These are phyloP conservation scores for Phenoliferia sp. DNA, from an alignment of 1,284 basidiomycete species.

Conservation along the genomic window DNA sequence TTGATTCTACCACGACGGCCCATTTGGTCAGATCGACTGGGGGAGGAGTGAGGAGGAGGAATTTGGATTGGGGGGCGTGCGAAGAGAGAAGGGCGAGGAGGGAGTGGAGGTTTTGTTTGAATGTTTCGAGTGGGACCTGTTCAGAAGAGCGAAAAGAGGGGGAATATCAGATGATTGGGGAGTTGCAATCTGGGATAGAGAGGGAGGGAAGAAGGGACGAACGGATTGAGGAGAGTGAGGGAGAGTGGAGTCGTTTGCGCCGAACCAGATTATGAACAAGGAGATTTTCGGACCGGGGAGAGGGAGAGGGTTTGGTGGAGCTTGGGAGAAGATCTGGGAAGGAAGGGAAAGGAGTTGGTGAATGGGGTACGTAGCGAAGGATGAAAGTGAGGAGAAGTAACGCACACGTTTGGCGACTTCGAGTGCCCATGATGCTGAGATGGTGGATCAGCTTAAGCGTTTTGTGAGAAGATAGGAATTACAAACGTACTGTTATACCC, in stretches of 20 bases:
- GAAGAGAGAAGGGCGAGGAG: neutral
- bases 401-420: slow-evolving; percentile 69
- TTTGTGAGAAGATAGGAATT: neutral
- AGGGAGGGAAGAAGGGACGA: neutral
- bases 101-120: neutral
- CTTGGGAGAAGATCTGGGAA: neutral
- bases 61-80: neutral
- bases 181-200: neutral
- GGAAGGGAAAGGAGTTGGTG: too few relatives aligned
- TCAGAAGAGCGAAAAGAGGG: too few relatives aligned
- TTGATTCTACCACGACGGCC: neutral
- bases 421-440: slow-evolving; percentile 51
- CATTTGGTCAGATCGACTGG: neutral
- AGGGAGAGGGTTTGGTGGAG: neutral
- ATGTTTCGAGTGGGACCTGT: neutral
- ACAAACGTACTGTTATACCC: neutral
- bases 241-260: slow-evolving; percentile 52
- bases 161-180: too few relatives aligned
- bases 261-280: slow-evolving; percentile 79
- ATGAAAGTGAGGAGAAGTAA: neutral
- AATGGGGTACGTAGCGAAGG: neutral
- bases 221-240: slow-evolving; percentile 45
- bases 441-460: neutral
- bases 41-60: neutral
- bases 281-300: slow-evolving; percentile 50